Conservation (phyloP, 2,329 filamentous ascomycete genomes). For the Colletotrichum liaoningense region DNA sequence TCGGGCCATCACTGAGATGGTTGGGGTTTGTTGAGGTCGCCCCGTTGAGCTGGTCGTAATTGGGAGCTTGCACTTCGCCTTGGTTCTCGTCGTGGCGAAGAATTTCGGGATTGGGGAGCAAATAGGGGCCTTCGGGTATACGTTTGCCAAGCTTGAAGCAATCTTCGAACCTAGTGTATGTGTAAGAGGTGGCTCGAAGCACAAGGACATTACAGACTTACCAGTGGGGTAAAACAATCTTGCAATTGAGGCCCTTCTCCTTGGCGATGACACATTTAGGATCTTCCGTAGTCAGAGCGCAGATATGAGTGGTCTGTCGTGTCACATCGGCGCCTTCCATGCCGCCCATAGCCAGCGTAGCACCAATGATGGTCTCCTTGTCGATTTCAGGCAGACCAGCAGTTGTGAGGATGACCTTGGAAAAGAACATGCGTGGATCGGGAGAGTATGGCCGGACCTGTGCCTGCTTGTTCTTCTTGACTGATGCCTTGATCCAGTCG, state of each 20-base stretch:
- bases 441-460: slow-evolving; percentile 89
- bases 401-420: slow-evolving; percentile 83
- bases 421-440: slow-evolving; percentile 91
- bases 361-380: slow-evolving; percentile 91
- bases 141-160: slow-evolving; percentile 92
- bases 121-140: slow-evolving; percentile 89
- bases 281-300: slow-evolving; percentile 81
- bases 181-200: slow-evolving; percentile 35
- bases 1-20: slow-evolving; percentile 53
- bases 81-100: slow-evolving; percentile 69
- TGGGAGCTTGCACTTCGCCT: slow-evolving; percentile 66
- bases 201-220: slow-evolving; percentile 45
- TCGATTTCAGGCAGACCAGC: slow-evolving; percentile 87
- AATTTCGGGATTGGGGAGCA: slow-evolving; percentile 87
- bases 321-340: slow-evolving; percentile 79
- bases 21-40: slow-evolving; percentile 66
- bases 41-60: slow-evolving; percentile 73
- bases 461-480: slow-evolving; percentile 76
- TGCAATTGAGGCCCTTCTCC: slow-evolving; percentile 75
- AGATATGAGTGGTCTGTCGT: slow-evolving; percentile 86
- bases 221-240: slow-evolving; percentile 95
- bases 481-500: slow-evolving; percentile 80
- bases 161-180: slow-evolving; percentile 83
- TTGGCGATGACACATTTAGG: slow-evolving; percentile 74
- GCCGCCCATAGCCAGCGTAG: slow-evolving; percentile 89